phyloP scores from a whole-genome alignment of 116 monocot species.

The Cymodocea nodosa region DNA sequence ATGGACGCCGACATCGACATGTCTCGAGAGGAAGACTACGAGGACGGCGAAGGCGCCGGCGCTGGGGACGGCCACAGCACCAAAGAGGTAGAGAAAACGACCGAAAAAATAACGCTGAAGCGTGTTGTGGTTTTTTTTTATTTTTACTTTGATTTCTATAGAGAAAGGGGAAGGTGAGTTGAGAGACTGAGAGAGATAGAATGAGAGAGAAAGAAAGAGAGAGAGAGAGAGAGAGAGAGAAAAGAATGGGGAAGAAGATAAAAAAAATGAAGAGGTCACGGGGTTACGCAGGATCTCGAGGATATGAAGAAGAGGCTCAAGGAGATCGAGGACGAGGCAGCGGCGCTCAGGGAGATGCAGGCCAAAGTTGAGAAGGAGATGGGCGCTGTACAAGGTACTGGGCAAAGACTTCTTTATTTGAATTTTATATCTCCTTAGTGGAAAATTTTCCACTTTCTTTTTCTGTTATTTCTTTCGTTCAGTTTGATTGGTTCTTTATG shows the following conservation, averaged over 20 bases:
- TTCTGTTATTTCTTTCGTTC: too few species aligned
- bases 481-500: too few species aligned
- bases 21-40: constrained; percentile 5
- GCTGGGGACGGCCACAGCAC: constrained; percentile 8
- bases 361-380: constrained; percentile 47
- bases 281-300: constrained; percentile 21
- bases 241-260: background rate
- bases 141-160: too few species aligned
- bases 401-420: too few species aligned
- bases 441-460: too few species aligned
- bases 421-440: too few species aligned
- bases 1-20: constrained; percentile 26
- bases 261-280: constrained; percentile 3
- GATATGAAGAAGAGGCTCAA: constrained; percentile 32
- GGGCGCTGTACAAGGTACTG: constrained; percentile 29
- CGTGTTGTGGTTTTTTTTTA: background rate
- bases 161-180: too few species aligned
- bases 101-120: too few species aligned
- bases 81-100: constrained; percentile 7
- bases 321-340: constrained; percentile 42
- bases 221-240: background rate
- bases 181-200: background rate
- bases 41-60: background rate
- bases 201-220: background rate
- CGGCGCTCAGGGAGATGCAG: constrained; percentile 36